These are phyloP conservation scores for Penicillium coffeae DNA, from an alignment of 495 filamentous ascomycete genomes.

Conservation along the genomic window DNA sequence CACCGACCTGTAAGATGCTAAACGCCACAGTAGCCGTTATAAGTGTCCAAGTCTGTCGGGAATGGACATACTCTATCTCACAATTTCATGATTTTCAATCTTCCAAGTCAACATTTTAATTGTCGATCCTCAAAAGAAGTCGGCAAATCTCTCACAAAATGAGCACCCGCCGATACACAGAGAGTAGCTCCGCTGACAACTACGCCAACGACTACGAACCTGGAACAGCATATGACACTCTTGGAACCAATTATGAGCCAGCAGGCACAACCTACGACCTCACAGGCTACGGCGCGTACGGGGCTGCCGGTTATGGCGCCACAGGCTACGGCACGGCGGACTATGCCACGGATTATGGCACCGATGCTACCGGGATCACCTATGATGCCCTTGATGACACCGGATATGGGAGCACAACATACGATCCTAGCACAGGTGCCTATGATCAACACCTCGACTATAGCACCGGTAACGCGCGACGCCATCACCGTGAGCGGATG, in stretches of 20 bases:
- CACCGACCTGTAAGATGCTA: not conserved
- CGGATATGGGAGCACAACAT: conserved; percentile 38
- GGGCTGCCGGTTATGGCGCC: conserved; percentile 13
- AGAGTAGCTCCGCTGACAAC: conserved; percentile 2
- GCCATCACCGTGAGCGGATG: conserved; percentile 37
- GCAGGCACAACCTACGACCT: conserved; percentile 18
- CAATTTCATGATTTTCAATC: too few relatives aligned
- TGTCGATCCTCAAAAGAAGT: too few relatives aligned
- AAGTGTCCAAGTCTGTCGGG: too few relatives aligned
- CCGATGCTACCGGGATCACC: conserved; percentile 30
- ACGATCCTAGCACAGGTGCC: conserved; percentile 33
- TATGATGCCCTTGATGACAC: conserved; percentile 37
- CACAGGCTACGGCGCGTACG: conserved; percentile 19
- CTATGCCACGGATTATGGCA: conserved; percentile 42
- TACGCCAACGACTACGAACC: conserved; percentile 15
- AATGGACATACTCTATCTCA: too few relatives aligned
- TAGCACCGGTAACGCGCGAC: conserved; percentile 20
- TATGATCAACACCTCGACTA: conserved; percentile 43
- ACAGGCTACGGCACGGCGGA: conserved; percentile 34
- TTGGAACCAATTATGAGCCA: conserved; percentile 17
- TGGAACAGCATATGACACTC: conserved; percentile 10
- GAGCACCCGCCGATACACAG: conserved; percentile 13
- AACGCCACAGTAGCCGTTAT: not conserved
- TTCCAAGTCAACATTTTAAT: too few relatives aligned
- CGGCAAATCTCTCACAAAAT: conserved; percentile 15